phyloP scores from a whole-genome alignment of 2,329 filamentous ascomycete species.

The Graphiopsis chlorocephala region DNA sequence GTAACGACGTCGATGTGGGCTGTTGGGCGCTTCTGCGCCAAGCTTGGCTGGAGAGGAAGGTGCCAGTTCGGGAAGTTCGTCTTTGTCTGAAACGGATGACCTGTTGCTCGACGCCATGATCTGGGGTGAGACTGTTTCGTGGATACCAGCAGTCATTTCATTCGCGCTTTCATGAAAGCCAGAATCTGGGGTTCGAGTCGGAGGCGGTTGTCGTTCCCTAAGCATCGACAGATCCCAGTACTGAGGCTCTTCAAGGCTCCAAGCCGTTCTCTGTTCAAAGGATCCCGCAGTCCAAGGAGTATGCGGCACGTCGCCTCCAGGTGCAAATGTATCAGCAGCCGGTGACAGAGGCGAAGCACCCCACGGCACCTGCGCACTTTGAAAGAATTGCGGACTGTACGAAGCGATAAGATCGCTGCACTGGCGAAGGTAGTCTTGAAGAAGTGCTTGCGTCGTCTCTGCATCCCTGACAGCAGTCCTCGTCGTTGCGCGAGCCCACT shows the following conservation, averaged over 20 bases:
- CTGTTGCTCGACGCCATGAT: slow-evolving; percentile 7
- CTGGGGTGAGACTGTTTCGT: background rate
- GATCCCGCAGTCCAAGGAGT: slow-evolving; percentile 13
- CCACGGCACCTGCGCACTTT: background rate
- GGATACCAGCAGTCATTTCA: background rate
- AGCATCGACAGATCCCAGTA: slow-evolving; percentile 34
- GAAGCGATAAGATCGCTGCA: slow-evolving; percentile 28
- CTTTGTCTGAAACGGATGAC: slow-evolving; percentile 14
- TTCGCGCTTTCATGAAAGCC: slow-evolving; percentile 27
- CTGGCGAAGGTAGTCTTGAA: slow-evolving; percentile 28
- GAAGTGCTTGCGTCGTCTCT: slow-evolving; percentile 25
- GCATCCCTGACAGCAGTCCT: slow-evolving; percentile 23
- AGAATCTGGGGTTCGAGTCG: slow-evolving; percentile 26
- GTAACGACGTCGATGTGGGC: slow-evolving; percentile 25
- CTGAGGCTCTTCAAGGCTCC: slow-evolving; percentile 16
- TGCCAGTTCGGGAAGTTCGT: slow-evolving; percentile 22
- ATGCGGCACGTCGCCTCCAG: slow-evolving; percentile 4
- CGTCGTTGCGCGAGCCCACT: slow-evolving; percentile 27
- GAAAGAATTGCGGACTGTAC: slow-evolving; percentile 21
- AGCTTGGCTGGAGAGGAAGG: slow-evolving; percentile 14
- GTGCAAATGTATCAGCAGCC: slow-evolving; percentile 24
- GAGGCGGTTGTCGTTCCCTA: slow-evolving; percentile 24
- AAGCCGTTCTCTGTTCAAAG: slow-evolving; percentile 3
- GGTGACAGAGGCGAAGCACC: slow-evolving; percentile 19
- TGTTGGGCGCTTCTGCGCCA: slow-evolving; percentile 13